Evolutionary conservation across 2,329 filamentous ascomycete species (phyloP).

Genomic region (Aspergillus puulaauensis): DNA sequence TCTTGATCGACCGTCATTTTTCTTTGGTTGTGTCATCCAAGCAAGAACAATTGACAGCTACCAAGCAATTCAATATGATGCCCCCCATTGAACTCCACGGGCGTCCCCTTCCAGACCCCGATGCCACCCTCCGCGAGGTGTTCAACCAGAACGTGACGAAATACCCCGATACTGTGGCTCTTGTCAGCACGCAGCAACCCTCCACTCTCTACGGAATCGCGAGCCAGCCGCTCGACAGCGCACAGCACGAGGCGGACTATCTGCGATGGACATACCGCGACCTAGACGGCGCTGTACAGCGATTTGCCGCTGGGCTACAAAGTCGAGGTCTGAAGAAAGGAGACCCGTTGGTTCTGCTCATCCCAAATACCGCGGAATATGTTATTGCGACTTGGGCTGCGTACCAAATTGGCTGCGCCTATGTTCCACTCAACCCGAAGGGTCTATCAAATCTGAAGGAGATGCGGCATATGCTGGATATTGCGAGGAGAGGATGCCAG

Average conservation of each 20-base stretch:
- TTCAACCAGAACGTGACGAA: too few relatives aligned
- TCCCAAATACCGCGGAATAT: neutral
- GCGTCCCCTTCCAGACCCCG: too few relatives aligned
- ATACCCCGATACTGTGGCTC: too few relatives aligned
- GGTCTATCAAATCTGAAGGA: neutral
- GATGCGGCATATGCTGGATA: neutral
- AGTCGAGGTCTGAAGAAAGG: neutral
- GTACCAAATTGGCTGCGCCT: neutral
- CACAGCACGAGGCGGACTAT: neutral
- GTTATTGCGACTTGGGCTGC: neutral
- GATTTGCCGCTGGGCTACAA: neutral
- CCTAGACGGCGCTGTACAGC: neutral
- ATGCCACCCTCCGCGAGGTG: too few relatives aligned
- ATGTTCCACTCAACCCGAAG: neutral
- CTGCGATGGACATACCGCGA: neutral
- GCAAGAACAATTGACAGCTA: too few relatives aligned
- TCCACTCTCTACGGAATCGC: neutral
- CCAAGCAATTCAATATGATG: too few relatives aligned
- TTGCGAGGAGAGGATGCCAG: neutral
- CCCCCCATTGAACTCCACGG: too few relatives aligned
- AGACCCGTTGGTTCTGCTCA: neutral
- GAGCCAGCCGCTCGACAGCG: neutral
- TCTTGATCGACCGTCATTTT: too few relatives aligned
- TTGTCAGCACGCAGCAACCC: neutral
- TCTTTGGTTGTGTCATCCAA: too few relatives aligned